Base-by-base conservation (phyloP, 2,329 filamentous ascomycete genomes). In the Calonectria crousiana region DNA sequence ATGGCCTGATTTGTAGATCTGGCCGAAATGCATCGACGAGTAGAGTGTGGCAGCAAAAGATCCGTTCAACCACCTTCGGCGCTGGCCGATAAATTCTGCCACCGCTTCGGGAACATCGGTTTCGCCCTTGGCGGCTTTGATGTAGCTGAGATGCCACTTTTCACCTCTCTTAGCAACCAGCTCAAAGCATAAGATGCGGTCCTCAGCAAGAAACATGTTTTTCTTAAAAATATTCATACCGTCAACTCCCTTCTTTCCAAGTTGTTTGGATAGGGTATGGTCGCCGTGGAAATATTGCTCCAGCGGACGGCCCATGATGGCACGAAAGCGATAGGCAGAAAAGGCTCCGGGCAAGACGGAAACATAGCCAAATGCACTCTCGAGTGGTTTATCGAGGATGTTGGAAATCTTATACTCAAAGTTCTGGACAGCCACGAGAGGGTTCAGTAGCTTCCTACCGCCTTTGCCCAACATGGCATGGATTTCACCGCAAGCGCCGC, bases 191-290 rank as follows among this genome's bases (percentile, higher is more conserved):
- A 62, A 28, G 36, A 62, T 62, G 41, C 56, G 56, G 14, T 62
- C 56, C 56, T 62, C 56, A 1, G 56, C 56, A 41, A 62, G 56
- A 41, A 62, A 62, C 56, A 62, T 62, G 34, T 62, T 62, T 6
- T 62, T 62, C 36, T 62, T 62, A 34, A 62, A 62, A 18, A 62
- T 62, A 38, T 62, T 62, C 56, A 62, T 62, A 20, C 56, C 34
- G 18, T 62, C 34, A n/a, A 62, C 23, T 13, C 56, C 56, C 34
- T 62, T 62, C 56, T 62, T 62, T 62, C 56, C 34, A 13, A 62
- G 56, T 6, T 62, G 56, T 18, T 62, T 62, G 4, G 56, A 62
- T 20, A 62, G 6, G 23, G 34, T 62, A 20, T 62, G 34, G 23
- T 41, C 34, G 14, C 56, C 34, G 16, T 62, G 56, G 38, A 62